Conservation (phyloP, 495 filamentous ascomycete species). For the Barbatosphaeria neglecta region DNA sequence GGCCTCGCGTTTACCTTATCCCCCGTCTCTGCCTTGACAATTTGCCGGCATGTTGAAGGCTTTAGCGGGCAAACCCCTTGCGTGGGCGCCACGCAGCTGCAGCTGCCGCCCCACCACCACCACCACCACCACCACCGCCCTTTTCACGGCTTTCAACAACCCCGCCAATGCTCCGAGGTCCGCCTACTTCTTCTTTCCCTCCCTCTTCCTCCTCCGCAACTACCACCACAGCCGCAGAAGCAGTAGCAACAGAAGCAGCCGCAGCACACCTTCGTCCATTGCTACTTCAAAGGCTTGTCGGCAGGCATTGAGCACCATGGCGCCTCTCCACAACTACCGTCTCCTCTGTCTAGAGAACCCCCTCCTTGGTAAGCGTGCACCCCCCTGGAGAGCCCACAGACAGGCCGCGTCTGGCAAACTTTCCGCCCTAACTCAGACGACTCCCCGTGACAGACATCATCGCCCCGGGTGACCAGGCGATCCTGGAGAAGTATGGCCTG, state of each 20-base stretch:
- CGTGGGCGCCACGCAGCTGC: slow-evolving; percentile 2
- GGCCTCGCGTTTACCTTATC: too few species aligned
- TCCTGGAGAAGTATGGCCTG: slow-evolving; percentile 84
- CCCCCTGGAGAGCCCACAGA: background rate
- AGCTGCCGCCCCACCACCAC: too few species aligned
- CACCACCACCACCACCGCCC: slow-evolving; percentile 2
- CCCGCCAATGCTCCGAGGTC: background rate
- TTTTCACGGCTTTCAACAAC: background rate
- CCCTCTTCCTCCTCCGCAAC: background rate
- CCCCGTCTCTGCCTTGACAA: too few species aligned
- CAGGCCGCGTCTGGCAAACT: background rate
- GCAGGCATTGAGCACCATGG: slow-evolving; percentile 37
- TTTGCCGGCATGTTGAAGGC: too few species aligned
- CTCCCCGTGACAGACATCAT: slow-evolving; percentile 62
- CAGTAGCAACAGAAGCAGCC: too few species aligned
- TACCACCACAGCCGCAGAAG: too few species aligned
- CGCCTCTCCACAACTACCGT: slow-evolving; percentile 60
- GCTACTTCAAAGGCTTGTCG: slow-evolving; percentile 4
- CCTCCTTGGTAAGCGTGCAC: slow-evolving; percentile 60
- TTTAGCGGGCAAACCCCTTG: too few species aligned
- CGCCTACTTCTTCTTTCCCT: background rate
- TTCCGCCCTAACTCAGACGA: background rate
- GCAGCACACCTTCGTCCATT: too few species aligned
- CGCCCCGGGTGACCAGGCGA: slow-evolving; percentile 63
- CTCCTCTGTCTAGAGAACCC: slow-evolving; percentile 93